Conservation (phyloP, 2,329 filamentous ascomycete species). For the Leptosphaerulina australis region DNA sequence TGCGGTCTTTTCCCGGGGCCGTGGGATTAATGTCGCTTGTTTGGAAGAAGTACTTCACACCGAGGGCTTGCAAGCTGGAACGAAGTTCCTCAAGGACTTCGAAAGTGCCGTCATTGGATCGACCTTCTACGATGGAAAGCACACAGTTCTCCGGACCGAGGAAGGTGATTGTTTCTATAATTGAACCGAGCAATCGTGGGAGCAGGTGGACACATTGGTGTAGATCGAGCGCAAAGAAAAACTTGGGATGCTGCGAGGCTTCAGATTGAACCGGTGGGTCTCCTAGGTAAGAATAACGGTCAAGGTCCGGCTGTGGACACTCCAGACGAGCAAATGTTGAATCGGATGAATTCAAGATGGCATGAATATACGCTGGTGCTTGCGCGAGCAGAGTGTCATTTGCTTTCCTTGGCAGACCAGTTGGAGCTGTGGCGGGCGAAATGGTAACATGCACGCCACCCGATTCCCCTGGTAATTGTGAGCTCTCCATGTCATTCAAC, state of each 20-base stretch:
- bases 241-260: slow-evolving; percentile 19
- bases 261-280: slow-evolving; percentile 7
- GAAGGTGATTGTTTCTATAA: slow-evolving; percentile 58
- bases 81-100: slow-evolving; percentile 56
- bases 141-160: slow-evolving; percentile 59
- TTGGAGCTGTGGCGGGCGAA: slow-evolving; percentile 3
- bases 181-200: slow-evolving; percentile 58
- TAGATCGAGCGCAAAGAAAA: slow-evolving; percentile 61
- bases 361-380: slow-evolving; percentile 22
- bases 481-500: slow-evolving; percentile 3
- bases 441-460: not conserved
- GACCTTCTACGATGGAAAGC: slow-evolving; percentile 62
- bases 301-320: slow-evolving; percentile 23
- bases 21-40: slow-evolving; percentile 54
- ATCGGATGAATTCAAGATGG: slow-evolving; percentile 28
- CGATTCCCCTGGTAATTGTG: slow-evolving; percentile 5
- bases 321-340: slow-evolving; percentile 24
- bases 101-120: slow-evolving; percentile 61
- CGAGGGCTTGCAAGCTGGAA: slow-evolving; percentile 45
- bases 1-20: slow-evolving; percentile 47
- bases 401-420: slow-evolving; percentile 11
- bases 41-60: slow-evolving; percentile 52
- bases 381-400: slow-evolving; percentile 23
- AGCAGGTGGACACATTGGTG: slow-evolving; percentile 55
- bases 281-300: slow-evolving; percentile 27